Evolutionary conservation across 495 filamentous ascomycete genomes (phyloP), one percentile per base, ranked within the genome.

Genomic region (Echria macrotheca): DNA sequence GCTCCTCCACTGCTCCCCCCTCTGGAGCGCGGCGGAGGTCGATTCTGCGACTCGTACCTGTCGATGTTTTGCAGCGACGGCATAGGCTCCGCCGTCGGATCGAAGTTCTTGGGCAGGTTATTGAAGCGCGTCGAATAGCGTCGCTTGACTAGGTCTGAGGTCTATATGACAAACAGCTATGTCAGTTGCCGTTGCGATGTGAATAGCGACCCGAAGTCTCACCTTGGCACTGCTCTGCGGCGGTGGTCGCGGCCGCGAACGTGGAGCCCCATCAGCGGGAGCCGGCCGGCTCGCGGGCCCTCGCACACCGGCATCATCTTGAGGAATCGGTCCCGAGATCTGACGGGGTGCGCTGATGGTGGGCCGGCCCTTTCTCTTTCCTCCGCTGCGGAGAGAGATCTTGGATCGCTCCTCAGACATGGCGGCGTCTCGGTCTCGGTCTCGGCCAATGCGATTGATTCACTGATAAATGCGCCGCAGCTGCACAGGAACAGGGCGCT

Each of bases 41-140:
- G 66, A 50, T 57, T 74, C 57, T 58, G 74, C 64, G 58, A 71
- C 65, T 40, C 81, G 68, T 49, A 82, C 43, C 54, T 69, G 53
- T 62, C 80, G 66, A 71, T 73, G 55, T 52, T 69, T 33, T 81
- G 82, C 48, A 87, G 52, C 14, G 71, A 55, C 2, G 89, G 89
- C 49, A 93, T 70, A 0, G 87, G 85, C 39, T 84, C 82, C 38
- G 69, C 75, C 35, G 69, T 71, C 48, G 80, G 75, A 47, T 78
- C 74, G 56, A 85, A 87, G 52, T 89, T 84, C 33, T 61, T 58
- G 0, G 86, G 86, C 9, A 83, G 68, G 42, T 84, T 79, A 54
- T 87, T 87, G 64, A 96, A 96, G 42, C 91, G 80, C 23, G 89
- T 89, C 14, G 93, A 97, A 66, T 96, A 97, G 47, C 93, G 75